Percentiles rank a stretch among this genome's conserved stretches.
Conservation (phyloP, 2,329 filamentous ascomycete genomes). For the Penicillium brasilianum region DNA sequence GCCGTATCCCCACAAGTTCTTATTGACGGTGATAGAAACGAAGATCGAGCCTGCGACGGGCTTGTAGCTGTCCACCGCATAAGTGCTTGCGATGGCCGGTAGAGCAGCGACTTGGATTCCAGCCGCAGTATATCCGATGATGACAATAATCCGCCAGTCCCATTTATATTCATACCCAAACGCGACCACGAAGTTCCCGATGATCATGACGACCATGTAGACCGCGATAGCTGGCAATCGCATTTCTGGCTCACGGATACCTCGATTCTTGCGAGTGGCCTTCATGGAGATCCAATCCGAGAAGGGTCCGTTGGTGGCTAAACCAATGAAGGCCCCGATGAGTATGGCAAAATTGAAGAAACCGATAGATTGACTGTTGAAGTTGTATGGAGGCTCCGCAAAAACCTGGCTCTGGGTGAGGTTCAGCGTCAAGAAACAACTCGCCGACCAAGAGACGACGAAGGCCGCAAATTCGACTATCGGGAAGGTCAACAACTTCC, state of each 20-base stretch:
- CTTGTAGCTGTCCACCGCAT: constrained; percentile 69
- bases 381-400: constrained; percentile 61
- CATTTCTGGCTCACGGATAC: constrained; percentile 65
- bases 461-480: constrained; percentile 68
- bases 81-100: constrained; percentile 62
- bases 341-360: constrained; percentile 65
- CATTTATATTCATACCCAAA: constrained; percentile 60
- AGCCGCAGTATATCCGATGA: constrained; percentile 62
- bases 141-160: constrained; percentile 61
- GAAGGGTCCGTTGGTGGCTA: constrained; percentile 60
- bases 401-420: constrained; percentile 63
- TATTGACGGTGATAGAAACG: constrained; percentile 66
- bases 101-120: constrained; percentile 65
- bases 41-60: constrained; percentile 65
- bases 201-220: constrained; percentile 61
- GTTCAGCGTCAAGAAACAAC: constrained; percentile 64
- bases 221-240: constrained; percentile 62
- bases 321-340: constrained; percentile 59
- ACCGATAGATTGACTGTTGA: constrained; percentile 56
- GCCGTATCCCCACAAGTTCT: constrained; percentile 68
- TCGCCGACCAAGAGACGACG: constrained; percentile 64
- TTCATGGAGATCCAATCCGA: constrained; percentile 61
- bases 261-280: constrained; percentile 58
- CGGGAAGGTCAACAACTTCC: constrained; percentile 66
- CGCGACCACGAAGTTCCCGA: constrained; percentile 63